These are phyloP conservation scores for Penicillium nordicum DNA, from an alignment of 2,329 filamentous ascomycete species.

Conservation along the genomic window DNA sequence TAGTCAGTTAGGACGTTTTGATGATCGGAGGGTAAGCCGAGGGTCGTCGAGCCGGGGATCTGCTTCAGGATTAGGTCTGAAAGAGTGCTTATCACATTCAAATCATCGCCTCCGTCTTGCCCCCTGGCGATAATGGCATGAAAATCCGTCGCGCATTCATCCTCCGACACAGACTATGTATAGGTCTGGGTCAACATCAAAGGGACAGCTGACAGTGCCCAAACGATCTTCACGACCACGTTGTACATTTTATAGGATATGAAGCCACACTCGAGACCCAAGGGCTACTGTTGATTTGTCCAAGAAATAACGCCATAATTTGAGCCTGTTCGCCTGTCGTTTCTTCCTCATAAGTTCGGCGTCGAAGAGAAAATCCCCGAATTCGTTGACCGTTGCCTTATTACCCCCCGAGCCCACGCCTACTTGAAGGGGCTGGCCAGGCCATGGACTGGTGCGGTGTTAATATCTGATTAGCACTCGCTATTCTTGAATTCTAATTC, in stretches of 20 bases:
- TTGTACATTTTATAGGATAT: conserved; percentile 5
- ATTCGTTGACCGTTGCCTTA: background rate
- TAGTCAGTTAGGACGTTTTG: conserved; percentile 1
- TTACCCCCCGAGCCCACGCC: background rate
- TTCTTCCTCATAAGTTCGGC: background rate
- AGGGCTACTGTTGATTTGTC: background rate
- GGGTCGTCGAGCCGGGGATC: conserved; percentile 21
- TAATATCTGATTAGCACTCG: background rate
- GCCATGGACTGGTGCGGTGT: background rate
- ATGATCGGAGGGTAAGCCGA: conserved; percentile 23
- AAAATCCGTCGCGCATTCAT: conserved; percentile 19
- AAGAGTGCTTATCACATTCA: conserved; percentile 23
- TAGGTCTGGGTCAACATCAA: background rate
- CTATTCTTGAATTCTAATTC: background rate
- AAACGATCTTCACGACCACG: conserved; percentile 10
- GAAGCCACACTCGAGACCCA: background rate
- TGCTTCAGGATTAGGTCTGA: conserved; percentile 21
- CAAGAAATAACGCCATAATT: background rate
- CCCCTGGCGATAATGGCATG: conserved; percentile 24
- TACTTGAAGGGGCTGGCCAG: background rate
- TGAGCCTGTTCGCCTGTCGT: background rate
- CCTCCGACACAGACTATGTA: conserved; percentile 10
- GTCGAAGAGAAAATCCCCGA: background rate
- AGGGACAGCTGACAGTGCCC: conserved; percentile 1
- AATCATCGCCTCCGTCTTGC: conserved; percentile 21